These are phyloP conservation scores for Penicillium sp. DNA, from an alignment of 2,329 filamentous ascomycete species.

Conservation along the genomic window DNA sequence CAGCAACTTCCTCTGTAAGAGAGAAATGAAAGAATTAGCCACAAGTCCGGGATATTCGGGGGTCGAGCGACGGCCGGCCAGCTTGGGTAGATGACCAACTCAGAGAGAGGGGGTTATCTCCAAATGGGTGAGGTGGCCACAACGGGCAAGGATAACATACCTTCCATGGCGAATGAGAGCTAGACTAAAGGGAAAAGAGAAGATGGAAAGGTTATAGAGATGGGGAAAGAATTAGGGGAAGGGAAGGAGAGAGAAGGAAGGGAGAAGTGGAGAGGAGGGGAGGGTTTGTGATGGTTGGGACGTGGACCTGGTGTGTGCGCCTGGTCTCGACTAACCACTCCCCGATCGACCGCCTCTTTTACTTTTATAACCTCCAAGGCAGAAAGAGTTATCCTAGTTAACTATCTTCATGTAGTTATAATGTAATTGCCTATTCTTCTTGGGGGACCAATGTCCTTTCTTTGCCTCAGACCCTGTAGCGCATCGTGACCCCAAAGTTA, in stretches of 20 bases:
- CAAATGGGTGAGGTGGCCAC: constrained; percentile 30
- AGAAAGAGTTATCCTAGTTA: neutral
- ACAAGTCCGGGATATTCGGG: constrained; percentile 12
- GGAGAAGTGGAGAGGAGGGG: constrained; percentile 21
- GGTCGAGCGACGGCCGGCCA: constrained; percentile 11
- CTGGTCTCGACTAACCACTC: constrained; percentile 12
- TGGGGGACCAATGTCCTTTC: neutral
- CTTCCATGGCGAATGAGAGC: constrained; percentile 56
- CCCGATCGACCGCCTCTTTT: constrained; percentile 9
- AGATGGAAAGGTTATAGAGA: constrained; percentile 9
- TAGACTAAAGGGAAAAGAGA: constrained; percentile 40
- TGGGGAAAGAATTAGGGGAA: constrained; percentile 17
- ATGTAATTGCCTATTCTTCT: constrained; percentile 7
- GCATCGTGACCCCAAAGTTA: neutral
- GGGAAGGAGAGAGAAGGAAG: constrained; percentile 13
- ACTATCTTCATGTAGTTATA: neutral
- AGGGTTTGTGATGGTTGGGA: constrained; percentile 29
- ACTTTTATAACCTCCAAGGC: constrained; percentile 2
- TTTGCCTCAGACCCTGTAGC: neutral
- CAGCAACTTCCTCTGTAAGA: constrained; percentile 93
- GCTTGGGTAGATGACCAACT: constrained; percentile 11
- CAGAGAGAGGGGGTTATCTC: constrained; percentile 16
- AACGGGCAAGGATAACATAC: constrained; percentile 48
- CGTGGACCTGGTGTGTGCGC: constrained; percentile 18
- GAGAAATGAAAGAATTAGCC: constrained; percentile 38